Evolutionary conservation across 2,329 filamentous ascomycete species (phyloP), one percentile per base, ranked within the genome.

Genomic region (Pseudocercospora fijiensis): DNA sequence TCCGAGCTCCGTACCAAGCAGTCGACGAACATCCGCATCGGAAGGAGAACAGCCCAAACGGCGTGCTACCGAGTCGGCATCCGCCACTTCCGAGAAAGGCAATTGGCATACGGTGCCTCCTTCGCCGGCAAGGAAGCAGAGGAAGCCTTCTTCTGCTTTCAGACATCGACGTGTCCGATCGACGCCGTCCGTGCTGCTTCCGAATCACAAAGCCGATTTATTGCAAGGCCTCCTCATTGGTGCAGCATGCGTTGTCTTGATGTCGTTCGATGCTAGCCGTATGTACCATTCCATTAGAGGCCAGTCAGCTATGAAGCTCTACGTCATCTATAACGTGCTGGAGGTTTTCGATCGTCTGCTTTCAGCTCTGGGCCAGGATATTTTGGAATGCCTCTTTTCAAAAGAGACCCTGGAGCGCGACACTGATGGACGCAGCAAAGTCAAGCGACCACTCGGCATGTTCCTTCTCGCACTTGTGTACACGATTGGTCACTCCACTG

Each of bases 271-370:
- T 75, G 95, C 95, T 5, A 97, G 93, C 74, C 87, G 93, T 58
- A 97, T 98, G 91, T 99, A 99, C 74, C 95, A 99, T 76, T 93
- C 93, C 72, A 96, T 99, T 71, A 89, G 94, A 53, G 95, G 92
- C 0, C 95, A 99, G 77, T 94, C 93, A 1, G 93, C 94, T 7
- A 97, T 99, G 79, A 99, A 99, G 76, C 85, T 99, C 10, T 99
- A 99, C 76, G 95, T 99, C 64, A 98, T 99, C 61, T 99, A 96
- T 82, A 99, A 99, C 74, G 91, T 97, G 33, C 86, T 99, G 4
- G 95, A 99, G 78, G 90, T 96, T 1, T 90, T 90, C 60, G 95
- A 99, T 77, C 89, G 93, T 7, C 84, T 99, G 0, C 86, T 98
- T 28, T 92, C 92, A 0, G 94, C 95, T 0, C 83, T 99, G 2